Percentiles rank a stretch among this genome's conserved stretches.
phyloP scores from a whole-genome alignment of 2,329 filamentous ascomycete species.

The Clonostachys chloroleuca region DNA sequence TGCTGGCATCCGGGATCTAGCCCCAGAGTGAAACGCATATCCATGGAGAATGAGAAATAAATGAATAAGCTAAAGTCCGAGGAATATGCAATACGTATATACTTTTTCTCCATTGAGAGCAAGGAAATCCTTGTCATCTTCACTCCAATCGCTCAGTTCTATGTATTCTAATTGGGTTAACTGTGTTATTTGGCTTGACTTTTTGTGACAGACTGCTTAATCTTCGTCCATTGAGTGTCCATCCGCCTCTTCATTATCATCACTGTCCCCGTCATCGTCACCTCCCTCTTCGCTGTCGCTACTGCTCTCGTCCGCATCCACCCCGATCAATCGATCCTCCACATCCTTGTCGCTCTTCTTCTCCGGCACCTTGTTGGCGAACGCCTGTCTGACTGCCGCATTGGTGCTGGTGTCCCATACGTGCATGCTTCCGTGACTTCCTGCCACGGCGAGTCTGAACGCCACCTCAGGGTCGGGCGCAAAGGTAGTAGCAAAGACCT shows the following conservation, averaged over 20 bases:
- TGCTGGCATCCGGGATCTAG: no score
- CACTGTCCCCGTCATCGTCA: conserved; percentile 39
- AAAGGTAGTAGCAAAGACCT: conserved; percentile 88
- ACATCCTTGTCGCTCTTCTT: conserved; percentile 50
- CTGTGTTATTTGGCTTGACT: no score
- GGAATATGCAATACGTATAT: no score
- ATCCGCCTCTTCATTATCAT: conserved; percentile 45
- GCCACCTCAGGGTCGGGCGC: conserved; percentile 87
- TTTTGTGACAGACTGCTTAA: conserved; percentile 13
- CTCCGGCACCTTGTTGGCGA: conserved; percentile 63
- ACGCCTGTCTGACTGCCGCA: conserved; percentile 75
- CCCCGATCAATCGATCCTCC: conserved; percentile 73
- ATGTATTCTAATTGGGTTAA: no score
- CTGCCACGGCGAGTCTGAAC: conserved; percentile 88
- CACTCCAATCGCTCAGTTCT: no score
- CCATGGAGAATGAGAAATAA: no score
- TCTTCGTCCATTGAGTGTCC: conserved; percentile 51
- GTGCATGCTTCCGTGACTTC: conserved; percentile 87
- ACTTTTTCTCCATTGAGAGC: no score
- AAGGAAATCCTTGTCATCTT: no score
- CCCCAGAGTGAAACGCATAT: no score
- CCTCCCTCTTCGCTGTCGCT: conserved; percentile 56
- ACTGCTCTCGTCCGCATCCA: conserved; percentile 65
- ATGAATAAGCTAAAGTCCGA: no score
- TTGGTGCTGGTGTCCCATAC: conserved; percentile 98